Base-by-base conservation (phyloP, 2,329 filamentous ascomycete species). In the Phaeosphaeriaceae sp. region DNA sequence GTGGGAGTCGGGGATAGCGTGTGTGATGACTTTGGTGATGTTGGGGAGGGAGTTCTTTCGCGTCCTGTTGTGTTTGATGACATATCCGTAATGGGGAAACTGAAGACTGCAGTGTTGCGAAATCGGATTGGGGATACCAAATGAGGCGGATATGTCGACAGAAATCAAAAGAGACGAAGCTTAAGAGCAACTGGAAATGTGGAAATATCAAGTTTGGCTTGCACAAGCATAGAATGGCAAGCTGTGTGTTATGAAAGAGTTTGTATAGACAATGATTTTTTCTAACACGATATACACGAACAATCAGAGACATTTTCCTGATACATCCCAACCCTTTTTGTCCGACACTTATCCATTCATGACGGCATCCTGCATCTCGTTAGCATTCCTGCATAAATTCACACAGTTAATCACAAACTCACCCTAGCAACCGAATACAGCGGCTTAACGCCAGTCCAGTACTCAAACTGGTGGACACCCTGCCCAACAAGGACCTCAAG, bases 401-500 rank as follows among this genome's bases (percentile, higher is more conserved):
- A 13, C 17, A 27, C 19, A 36, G 13, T 7, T 36, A 13, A 36
- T 15, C 31, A 11, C 31, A 47, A 11, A 77, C 81, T 78, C 68
- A 85, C 84, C 67, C 89, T 86, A 33, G 91, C 91, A 74, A 90
- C 85, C 6, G 82, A 79, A 76, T 92, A 94, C 46, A 92, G 75
- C 9, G 92, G 91, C 56, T 81, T 86, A 67, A 96, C 93, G 25
- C 87, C 91, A 1, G 91, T 96, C 93, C 93, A 97, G 54, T 89
- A 84, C 79, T 92, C 85, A 77, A 92, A 94, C 88, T 96, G 94
- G 80, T 93, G 91, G 48, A 89, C 80, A 1, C 86, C 95, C 78
- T 99, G 95, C 5, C 91, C 92, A 60, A 93, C 88, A 54, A 99
- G 83, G 27, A 95, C 93, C 77, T 99, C 95, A 41, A 97, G 79